Conservation (phyloP, 768 basidiomycete genomes). For the Chalciporus pseudorubinellus region DNA sequence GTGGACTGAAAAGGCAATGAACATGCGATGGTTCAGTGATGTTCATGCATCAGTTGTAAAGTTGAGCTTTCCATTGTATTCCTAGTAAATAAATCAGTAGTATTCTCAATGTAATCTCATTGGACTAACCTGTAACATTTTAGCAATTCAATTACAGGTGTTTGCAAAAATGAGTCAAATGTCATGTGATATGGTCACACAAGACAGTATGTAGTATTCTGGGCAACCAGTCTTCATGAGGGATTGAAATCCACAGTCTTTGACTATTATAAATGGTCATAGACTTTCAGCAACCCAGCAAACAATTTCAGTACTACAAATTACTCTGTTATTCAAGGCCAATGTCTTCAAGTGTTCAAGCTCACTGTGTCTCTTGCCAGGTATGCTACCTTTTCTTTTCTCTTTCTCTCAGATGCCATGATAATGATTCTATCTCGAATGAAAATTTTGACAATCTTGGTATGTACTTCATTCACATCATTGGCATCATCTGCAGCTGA, state of each 20-base stretch:
- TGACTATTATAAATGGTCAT: slow-evolving; percentile 34
- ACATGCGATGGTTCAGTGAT: not conserved
- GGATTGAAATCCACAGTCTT: slow-evolving; percentile 31
- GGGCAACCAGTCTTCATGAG: slow-evolving; percentile 12
- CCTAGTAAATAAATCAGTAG: not conserved
- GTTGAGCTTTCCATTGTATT: not conserved
- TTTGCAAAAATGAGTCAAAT: slow-evolving; percentile 26
- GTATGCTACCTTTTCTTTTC: slow-evolving; percentile 30
- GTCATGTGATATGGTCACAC: slow-evolving; percentile 33
- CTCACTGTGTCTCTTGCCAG: slow-evolving; percentile 15
- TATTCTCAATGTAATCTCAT: too few relatives aligned
- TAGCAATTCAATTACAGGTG: slow-evolving; percentile 22
- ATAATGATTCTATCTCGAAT: too few relatives aligned
- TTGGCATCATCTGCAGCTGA: not conserved
- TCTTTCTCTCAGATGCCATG: slow-evolving; percentile 24
- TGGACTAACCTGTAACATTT: slow-evolving; percentile 27
- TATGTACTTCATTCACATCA: not conserved
- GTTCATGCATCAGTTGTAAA: not conserved
- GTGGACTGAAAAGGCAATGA: not conserved
- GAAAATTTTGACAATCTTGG: not conserved
- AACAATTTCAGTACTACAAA: slow-evolving; percentile 34
- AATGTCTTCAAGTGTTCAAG: too few relatives aligned
- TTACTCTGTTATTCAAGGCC: too few relatives aligned
- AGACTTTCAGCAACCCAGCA: slow-evolving; percentile 35
- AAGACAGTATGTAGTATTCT: slow-evolving; percentile 34